Evolutionary conservation across 768 basidiomycete species (phyloP).

Genomic region (Imleria badia): DNA sequence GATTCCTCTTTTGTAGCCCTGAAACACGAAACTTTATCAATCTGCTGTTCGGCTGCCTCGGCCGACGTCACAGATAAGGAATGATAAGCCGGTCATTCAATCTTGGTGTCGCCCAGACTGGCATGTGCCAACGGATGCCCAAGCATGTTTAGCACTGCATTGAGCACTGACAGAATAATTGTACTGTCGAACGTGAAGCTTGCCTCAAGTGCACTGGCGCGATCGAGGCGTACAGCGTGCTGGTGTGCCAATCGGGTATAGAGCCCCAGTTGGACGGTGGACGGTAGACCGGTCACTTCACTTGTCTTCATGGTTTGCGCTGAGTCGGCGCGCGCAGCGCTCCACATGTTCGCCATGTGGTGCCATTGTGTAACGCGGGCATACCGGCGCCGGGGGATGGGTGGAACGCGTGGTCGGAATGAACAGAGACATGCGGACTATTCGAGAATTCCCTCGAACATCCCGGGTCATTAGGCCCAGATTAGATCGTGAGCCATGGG

Average conservation of each 20-base stretch:
- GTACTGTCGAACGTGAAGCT: not conserved
- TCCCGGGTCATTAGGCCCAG: not conserved
- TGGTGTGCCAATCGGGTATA: too few species aligned
- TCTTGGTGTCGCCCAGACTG: not conserved
- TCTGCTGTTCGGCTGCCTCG: not conserved
- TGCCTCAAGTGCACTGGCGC: not conserved
- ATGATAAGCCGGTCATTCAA: not conserved
- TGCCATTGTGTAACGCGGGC: not conserved
- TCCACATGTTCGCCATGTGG: not conserved
- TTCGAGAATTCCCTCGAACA: not conserved
- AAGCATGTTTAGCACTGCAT: not conserved
- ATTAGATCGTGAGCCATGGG: too few species aligned
- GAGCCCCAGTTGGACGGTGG: too few species aligned
- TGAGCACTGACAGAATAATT: not conserved
- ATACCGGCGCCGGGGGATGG: not conserved
- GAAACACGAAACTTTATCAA: conserved; percentile 9
- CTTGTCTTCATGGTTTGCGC: not conserved
- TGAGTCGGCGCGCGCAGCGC: not conserved
- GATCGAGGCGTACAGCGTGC: not conserved
- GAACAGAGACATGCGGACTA: too few species aligned
- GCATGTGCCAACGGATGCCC: not conserved
- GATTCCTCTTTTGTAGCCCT: conserved; percentile 3
- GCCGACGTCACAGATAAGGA: not conserved
- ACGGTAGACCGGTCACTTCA: not conserved
- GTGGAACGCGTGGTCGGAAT: not conserved